Evolutionary conservation across 2,329 filamentous ascomycete genomes (phyloP), one percentile per base, ranked within the genome.

Genomic region (Cordyceps sp.): DNA sequence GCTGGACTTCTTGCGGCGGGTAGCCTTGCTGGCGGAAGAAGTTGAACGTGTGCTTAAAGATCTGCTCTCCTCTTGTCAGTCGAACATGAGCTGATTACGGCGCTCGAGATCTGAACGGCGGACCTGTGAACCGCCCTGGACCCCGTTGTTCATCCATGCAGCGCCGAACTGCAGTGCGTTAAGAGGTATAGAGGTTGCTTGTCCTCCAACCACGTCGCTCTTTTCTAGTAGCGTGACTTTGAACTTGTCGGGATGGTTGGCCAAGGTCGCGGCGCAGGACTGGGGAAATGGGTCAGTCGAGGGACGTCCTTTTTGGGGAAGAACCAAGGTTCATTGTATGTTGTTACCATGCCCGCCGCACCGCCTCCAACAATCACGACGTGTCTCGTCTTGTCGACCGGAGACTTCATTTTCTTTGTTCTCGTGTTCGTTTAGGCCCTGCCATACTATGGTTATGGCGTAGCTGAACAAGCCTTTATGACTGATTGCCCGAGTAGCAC

Each of bases 21-120:
- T 66, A 61, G 10, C 64, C 64, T 39, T 74, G 64, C 31, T 64
- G 57, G 5, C 61, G 56, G 43, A 77, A 77, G 61, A 74, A 74
- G 32, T 68, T 69, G 58, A 76, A 67, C 1, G 72, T 77, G 43
- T 78, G 73, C 44, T 76, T 70, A 52, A 78, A 78, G 39, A 76
- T 76, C 54, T 73, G 56, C 10, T 27, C 23, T 26, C 13, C 6
- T n/a, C 18, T 17, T 15, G 18, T 22, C 8, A 30, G 9, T 21
- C 9, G 14, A 10, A n/a, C n/a, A n/a, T n/a, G n/a, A n/a, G n/a
- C n/a, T n/a, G n/a, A n/a, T n/a, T n/a, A n/a, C n/a, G n/a, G n/a
- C n/a, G n/a, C n/a, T n/a, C n/a, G n/a, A n/a, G n/a, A n/a, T n/a
- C n/a, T n/a, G n/a, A n/a, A 19, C 10, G 28, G 36, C 44, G 23